Evolutionary conservation across 2,329 filamentous ascomycete genomes (phyloP), one percentile per base, ranked within the genome.

Genomic region (Hypocrella siamensis): DNA sequence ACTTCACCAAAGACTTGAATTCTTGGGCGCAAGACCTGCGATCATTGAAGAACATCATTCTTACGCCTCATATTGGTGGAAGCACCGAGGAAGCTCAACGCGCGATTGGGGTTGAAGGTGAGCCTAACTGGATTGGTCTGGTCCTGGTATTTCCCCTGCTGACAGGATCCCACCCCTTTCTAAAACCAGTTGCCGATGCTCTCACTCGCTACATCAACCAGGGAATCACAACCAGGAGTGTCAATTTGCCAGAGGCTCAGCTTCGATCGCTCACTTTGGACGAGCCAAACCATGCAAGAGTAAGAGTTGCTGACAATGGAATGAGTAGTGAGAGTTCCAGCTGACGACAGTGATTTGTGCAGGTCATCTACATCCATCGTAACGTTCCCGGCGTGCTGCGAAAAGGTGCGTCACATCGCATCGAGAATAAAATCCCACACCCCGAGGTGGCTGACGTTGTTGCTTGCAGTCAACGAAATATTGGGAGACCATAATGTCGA

Each of bases 41-140:
- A 33, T 70, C 70, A 32, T 63, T 96, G 37, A 90, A 78, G 59
- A 98, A 98, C 60, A 65, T 98, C 43, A 93, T 98, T 44, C 67
- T 98, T 31, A 93, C 88, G 2, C 90, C 90, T 16, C 90, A 98
- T 55, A 96, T 98, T 49, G 90, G 90, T 45, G 90, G 90, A 34
- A 93, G 84, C 57, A 98, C 90, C 1, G 90, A 98, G 58, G 90
- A 98, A 60, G 90, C 90, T 5, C 90, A 98, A 61, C 78, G 82
- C 36, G 88, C 90, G 12, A 98, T 98, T 52, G 90, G 90, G 44
- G 70, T 92, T 27, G 90, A 98, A 65, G 70, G 69, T 69, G 55
- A 21, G 26, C 14, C n/a, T 21, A 19, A 17, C n/a, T 12, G 7
- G 7, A 26, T 7, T 26, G n/a, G n/a, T n/a, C n/a, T n/a, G n/a